Conservation (phyloP, 371 early-diverging fungal species). For the Phascolomyces articulosus region DNA sequence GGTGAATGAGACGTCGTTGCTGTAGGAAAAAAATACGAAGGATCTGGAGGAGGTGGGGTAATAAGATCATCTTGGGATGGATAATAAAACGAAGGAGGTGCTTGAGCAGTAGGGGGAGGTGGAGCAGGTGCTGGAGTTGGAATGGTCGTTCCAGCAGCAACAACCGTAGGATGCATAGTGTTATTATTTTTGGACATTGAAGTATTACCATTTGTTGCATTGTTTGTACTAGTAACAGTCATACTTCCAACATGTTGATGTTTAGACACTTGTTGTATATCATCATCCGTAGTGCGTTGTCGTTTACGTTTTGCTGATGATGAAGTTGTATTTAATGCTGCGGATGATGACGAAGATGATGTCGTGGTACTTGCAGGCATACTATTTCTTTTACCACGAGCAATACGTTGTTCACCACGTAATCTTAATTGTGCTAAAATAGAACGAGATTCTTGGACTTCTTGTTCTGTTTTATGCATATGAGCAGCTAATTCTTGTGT, state of each 20-base stretch:
- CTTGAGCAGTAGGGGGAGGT: neutral
- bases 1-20: neutral
- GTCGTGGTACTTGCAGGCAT: neutral
- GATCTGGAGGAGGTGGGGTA: neutral
- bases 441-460: constrained; percentile 49
- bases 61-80: neutral
- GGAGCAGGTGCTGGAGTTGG: neutral
- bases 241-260: neutral
- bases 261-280: neutral
- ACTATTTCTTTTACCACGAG: constrained; percentile 29
- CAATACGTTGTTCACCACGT: constrained; percentile 45
- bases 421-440: constrained; percentile 48
- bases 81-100: constrained; percentile 3
- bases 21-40: neutral
- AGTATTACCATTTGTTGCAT: neutral
- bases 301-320: neutral
- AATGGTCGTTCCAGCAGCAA: too few relatives aligned
- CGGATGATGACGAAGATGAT: neutral
- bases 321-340: neutral
- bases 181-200: too few relatives aligned
- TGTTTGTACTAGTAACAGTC: neutral
- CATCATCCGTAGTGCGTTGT: neutral
- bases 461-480: constrained; percentile 43
- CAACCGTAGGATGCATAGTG: too few relatives aligned
- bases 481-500: constrained; percentile 18